Conservation (phyloP, 805 yeast genomes). For the Ogataea thermomethanolica region DNA sequence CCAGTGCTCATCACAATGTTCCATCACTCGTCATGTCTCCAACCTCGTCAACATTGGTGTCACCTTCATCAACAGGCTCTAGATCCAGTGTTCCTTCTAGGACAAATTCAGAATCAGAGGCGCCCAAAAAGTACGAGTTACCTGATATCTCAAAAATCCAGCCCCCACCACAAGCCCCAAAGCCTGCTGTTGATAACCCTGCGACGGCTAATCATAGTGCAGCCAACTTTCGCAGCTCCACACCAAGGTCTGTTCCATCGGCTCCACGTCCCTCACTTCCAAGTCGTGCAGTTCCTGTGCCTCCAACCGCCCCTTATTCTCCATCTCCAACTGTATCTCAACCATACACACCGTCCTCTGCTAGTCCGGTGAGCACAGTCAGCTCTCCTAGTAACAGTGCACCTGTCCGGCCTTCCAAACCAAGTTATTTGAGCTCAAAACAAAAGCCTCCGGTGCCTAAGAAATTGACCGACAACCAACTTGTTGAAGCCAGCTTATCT, state of each 20-base stretch:
- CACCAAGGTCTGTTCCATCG: background rate
- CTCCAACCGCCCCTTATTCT: slow-evolving; percentile 1
- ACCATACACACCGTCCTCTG: too few relatives aligned
- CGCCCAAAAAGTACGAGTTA: slow-evolving; percentile 21
- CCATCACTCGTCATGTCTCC: slow-evolving; percentile 3
- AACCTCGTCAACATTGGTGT: slow-evolving; percentile 3
- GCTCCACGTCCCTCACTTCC: background rate
- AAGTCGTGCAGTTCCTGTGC: background rate
- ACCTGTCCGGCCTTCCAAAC: slow-evolving; percentile 19
- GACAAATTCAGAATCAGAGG: slow-evolving; percentile 10
- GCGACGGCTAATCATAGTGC: background rate
- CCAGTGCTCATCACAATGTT: slow-evolving; percentile 6
- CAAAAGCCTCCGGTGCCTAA: slow-evolving; percentile 12
- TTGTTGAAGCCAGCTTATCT: background rate
- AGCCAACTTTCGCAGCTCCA: background rate
- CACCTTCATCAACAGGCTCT: slow-evolving; percentile 10
- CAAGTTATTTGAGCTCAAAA: slow-evolving; percentile 5
- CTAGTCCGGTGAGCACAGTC: too few relatives aligned
- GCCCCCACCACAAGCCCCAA: slow-evolving; percentile 29
- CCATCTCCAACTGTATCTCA: background rate
- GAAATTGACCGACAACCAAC: background rate
- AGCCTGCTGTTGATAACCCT: background rate
- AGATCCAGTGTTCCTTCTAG: slow-evolving; percentile 15
- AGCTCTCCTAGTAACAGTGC: too few relatives aligned
- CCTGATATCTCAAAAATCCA: slow-evolving; percentile 28